Evolutionary conservation across 1,284 basidiomycete species (phyloP).

Genomic region (Lentinula novae-zelandiae): DNA sequence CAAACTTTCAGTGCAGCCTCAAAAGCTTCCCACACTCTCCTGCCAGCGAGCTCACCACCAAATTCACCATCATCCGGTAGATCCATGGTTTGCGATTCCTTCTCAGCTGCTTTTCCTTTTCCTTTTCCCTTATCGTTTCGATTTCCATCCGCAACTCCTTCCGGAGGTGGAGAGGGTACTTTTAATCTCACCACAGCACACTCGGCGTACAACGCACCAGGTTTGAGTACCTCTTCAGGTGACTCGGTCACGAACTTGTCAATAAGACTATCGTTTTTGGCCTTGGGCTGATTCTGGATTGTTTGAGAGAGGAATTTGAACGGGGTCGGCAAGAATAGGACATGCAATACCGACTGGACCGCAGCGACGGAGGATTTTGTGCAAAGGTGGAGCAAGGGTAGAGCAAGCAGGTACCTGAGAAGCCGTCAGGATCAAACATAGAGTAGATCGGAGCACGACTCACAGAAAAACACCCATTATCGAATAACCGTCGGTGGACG

Average conservation of each 20-base stretch:
- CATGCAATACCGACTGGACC: slow-evolving; percentile 64
- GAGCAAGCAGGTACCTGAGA: slow-evolving; percentile 53
- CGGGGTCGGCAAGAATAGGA: too few species aligned
- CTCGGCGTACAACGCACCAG: slow-evolving; percentile 65
- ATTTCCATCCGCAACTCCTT: not conserved
- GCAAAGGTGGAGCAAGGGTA: slow-evolving; percentile 57
- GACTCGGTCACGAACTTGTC: slow-evolving; percentile 18
- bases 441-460: slow-evolving; percentile 15
- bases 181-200: slow-evolving; percentile 56
- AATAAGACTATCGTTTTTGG: too few species aligned
- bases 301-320: too few species aligned
- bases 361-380: slow-evolving; percentile 58
- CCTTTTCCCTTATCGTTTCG: not conserved
- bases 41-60: slow-evolving; percentile 62
- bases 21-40: slow-evolving; percentile 60
- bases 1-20: slow-evolving; percentile 40
- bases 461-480: slow-evolving; percentile 43
- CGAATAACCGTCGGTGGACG: slow-evolving; percentile 26
- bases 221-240: slow-evolving; percentile 53
- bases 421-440: not conserved
- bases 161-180: slow-evolving; percentile 28
- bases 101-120: slow-evolving; percentile 12
- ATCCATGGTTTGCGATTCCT: slow-evolving; percentile 25
- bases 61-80: slow-evolving; percentile 61
- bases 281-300: too few species aligned